Percentiles rank a stretch among this genome's conserved stretches.
Evolutionary conservation across 2,329 filamentous ascomycete genomes (phyloP).

Genomic region (Rachicladosporium sp.): DNA sequence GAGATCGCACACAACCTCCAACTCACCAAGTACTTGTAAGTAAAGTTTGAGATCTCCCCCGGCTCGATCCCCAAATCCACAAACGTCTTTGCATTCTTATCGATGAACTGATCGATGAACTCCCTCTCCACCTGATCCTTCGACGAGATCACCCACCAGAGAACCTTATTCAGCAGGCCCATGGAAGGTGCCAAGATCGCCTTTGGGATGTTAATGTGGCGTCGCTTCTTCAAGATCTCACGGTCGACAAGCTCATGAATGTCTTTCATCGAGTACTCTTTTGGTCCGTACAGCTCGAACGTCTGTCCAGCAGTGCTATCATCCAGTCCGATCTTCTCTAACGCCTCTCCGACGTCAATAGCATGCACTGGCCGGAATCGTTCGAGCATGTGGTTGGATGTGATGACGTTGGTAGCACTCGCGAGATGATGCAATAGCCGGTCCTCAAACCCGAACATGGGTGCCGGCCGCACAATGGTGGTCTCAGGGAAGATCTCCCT

Average conservation of each 20-base stretch:
- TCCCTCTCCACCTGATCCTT: constrained; percentile 82
- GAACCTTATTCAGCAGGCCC: constrained; percentile 59
- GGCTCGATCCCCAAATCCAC: constrained; percentile 85
- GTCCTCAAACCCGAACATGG: constrained; percentile 92
- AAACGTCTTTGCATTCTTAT: constrained; percentile 86
- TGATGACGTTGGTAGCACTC: constrained; percentile 67
- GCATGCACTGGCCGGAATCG: constrained; percentile 83
- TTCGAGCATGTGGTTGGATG: constrained; percentile 87
- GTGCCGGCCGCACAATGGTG: constrained; percentile 87
- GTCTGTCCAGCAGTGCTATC: constrained; percentile 84
- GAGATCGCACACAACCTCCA: not conserved
- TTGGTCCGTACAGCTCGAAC: constrained; percentile 87
- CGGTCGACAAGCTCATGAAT: constrained; percentile 78
- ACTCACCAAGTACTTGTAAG: constrained; percentile 86
- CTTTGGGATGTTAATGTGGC: constrained; percentile 87
- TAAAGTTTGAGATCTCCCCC: constrained; percentile 71
- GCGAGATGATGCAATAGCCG: constrained; percentile 79
- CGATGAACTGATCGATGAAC: constrained; percentile 85
- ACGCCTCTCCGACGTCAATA: constrained; percentile 77
- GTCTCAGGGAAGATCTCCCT: constrained; percentile 90
- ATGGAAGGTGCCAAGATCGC: constrained; percentile 62
- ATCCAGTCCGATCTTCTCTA: constrained; percentile 83
- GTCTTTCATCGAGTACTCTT: constrained; percentile 78
- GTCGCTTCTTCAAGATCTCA: constrained; percentile 81
- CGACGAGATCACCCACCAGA: constrained; percentile 83